Percentiles rank a stretch among this genome's conserved stretches.
Conservation (phyloP, 1,284 basidiomycete genomes). For the Sanghuangporus weigelae region DNA sequence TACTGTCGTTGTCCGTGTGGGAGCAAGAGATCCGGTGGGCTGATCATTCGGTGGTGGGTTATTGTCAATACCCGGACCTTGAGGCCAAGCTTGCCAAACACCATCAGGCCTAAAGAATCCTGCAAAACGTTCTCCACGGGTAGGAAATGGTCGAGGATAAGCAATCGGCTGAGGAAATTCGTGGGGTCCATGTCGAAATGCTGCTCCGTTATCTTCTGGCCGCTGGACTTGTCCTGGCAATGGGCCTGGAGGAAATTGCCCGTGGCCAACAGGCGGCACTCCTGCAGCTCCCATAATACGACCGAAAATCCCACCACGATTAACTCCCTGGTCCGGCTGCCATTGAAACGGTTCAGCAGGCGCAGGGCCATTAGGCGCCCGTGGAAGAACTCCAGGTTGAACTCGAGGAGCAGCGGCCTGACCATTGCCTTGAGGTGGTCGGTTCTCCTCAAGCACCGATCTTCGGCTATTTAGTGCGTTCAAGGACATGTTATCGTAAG, state of each 20-base stretch:
- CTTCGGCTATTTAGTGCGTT: slow-evolving; percentile 54
- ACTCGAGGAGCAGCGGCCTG: neutral
- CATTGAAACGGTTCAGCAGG: slow-evolving; percentile 4
- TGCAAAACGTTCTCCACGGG: slow-evolving; percentile 6
- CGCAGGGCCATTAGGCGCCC: neutral
- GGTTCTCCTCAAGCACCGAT: slow-evolving; percentile 64
- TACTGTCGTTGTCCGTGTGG: slow-evolving; percentile 11
- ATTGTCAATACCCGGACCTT: neutral
- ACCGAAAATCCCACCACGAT: slow-evolving; percentile 13
- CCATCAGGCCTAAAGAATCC: slow-evolving; percentile 16
- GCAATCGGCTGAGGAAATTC: neutral
- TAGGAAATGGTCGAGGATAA: neutral
- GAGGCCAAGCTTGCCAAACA: slow-evolving; percentile 14
- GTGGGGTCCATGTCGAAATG: neutral
- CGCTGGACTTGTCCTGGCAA: slow-evolving; percentile 9
- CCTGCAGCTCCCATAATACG: slow-evolving; percentile 16
- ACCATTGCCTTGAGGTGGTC: slow-evolving; percentile 16
- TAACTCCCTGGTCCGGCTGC: slow-evolving; percentile 9
- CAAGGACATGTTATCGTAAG: neutral
- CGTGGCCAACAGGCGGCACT: slow-evolving; percentile 18
- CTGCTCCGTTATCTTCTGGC: neutral
- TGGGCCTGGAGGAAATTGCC: slow-evolving; percentile 19
- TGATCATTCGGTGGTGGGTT: neutral
- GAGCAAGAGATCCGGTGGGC: neutral
- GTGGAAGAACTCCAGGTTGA: slow-evolving; percentile 7